These are phyloP conservation scores for Colletotrichum endophyticum DNA, from an alignment of 2,329 filamentous ascomycete species.

Conservation along the genomic window DNA sequence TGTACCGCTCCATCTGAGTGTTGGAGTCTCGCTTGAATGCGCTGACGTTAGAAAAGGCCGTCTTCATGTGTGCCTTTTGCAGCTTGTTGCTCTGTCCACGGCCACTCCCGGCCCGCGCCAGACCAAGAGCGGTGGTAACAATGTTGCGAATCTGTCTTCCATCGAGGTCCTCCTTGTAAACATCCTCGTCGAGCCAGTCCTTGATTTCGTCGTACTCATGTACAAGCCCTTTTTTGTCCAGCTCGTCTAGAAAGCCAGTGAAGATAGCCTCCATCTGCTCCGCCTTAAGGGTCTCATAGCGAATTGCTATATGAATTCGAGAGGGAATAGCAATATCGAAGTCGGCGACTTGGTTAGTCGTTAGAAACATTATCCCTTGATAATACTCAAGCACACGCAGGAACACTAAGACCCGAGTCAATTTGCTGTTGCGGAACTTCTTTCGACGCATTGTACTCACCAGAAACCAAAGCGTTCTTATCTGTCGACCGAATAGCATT, in stretches of 20 bases:
- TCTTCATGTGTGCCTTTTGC: background rate
- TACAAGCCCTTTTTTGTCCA: background rate
- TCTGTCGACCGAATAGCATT: background rate
- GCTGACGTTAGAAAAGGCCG: background rate
- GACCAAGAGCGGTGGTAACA: background rate
- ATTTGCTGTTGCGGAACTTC: background rate
- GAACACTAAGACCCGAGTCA: background rate
- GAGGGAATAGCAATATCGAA: background rate
- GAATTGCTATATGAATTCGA: background rate
- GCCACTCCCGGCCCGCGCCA: background rate
- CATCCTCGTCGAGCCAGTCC: background rate
- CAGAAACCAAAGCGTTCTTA: background rate
- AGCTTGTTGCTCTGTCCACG: background rate
- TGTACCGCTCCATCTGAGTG: background rate
- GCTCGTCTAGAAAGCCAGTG: background rate
- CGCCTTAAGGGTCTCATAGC: background rate
- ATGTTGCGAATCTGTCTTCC: constrained; percentile 25
- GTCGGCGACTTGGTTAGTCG: background rate
- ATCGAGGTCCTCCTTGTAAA: constrained; percentile 9
- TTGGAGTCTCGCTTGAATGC: background rate
- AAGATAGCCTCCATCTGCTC: constrained; percentile 4
- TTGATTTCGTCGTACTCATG: background rate
- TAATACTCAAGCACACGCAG: background rate
- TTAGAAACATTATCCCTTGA: background rate
- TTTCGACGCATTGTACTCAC: background rate